Percentiles rank a stretch among this genome's conserved stretches.
phyloP scores from a whole-genome alignment of 208 protist genomes.

The Angomonas ambiguus region DNA sequence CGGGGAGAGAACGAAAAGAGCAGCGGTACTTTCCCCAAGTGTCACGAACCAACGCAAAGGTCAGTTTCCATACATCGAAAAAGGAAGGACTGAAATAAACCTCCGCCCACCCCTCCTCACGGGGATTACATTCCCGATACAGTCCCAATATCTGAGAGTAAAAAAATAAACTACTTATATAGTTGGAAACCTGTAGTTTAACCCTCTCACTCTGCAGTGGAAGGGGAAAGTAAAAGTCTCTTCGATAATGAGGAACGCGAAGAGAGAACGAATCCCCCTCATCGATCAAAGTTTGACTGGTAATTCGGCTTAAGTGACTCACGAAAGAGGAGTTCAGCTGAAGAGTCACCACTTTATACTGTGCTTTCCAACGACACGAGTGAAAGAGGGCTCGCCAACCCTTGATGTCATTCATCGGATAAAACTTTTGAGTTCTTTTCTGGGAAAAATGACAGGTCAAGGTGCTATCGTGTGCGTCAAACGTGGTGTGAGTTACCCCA shows the following conservation, averaged over 20 bases:
- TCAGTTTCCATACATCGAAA: background rate
- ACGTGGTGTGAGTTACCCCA: background rate
- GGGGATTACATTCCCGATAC: background rate
- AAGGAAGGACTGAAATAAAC: background rate
- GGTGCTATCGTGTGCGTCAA: background rate
- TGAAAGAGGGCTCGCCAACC: background rate
- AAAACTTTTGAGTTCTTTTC: background rate
- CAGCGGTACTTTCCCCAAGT: background rate
- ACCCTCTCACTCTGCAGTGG: background rate
- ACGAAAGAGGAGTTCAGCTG: background rate
- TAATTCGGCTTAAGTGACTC: background rate
- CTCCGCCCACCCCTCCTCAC: background rate
- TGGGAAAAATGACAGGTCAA: background rate
- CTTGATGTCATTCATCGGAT: background rate
- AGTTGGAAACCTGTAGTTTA: background rate
- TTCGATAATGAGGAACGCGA: background rate
- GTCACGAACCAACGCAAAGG: background rate
- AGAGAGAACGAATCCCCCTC: background rate
- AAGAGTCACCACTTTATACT: background rate
- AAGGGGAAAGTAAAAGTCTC: background rate
- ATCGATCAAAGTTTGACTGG: background rate
- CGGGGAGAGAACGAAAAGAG: background rate
- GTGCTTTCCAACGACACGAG: background rate
- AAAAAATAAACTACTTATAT: background rate
- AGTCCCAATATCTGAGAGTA: background rate